Evolutionary conservation across 768 basidiomycete species (phyloP).

Genomic region (Lactarius pseudohatsudake): DNA sequence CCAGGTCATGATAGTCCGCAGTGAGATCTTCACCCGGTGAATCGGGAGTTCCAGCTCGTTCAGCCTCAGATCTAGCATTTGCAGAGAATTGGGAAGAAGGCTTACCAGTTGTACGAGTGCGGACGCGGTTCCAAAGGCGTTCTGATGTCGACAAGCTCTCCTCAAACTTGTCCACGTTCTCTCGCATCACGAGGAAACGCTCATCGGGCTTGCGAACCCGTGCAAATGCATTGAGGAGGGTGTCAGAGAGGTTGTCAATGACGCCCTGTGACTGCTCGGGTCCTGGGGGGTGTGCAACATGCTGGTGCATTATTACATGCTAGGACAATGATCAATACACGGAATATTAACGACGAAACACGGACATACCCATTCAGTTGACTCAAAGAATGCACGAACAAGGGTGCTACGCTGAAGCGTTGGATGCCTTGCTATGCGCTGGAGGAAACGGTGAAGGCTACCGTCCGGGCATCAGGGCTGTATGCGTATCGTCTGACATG

Average conservation of each 20-base stretch:
- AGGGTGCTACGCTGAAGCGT: constrained; percentile 89
- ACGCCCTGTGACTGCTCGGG: constrained; percentile 78
- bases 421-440: constrained; percentile 90
- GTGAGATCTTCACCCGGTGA: constrained; percentile 85
- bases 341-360: constrained; percentile 15
- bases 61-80: constrained; percentile 65
- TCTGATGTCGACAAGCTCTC: constrained; percentile 86
- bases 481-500: constrained; percentile 14
- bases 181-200: constrained; percentile 89
- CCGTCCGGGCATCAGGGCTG: constrained; percentile 8
- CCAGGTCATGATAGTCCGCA: constrained; percentile 95
- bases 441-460: constrained; percentile 90
- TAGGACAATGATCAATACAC: constrained; percentile 36
- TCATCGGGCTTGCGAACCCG: constrained; percentile 97
- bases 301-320: constrained; percentile 98
- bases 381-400: constrained; percentile 92
- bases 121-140: constrained; percentile 72
- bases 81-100: constrained; percentile 34
- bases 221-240: constrained; percentile 92
- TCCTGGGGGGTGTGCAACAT: constrained; percentile 86
- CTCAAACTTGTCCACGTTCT: constrained; percentile 93
- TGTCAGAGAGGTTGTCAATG: constrained; percentile 95
- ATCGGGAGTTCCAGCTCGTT: constrained; percentile 80
- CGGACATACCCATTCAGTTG: constrained; percentile 91
- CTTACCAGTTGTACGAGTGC: constrained; percentile 87